Base-by-base conservation (phyloP, 495 filamentous ascomycete genomes). In the Neurospora discreta region DNA sequence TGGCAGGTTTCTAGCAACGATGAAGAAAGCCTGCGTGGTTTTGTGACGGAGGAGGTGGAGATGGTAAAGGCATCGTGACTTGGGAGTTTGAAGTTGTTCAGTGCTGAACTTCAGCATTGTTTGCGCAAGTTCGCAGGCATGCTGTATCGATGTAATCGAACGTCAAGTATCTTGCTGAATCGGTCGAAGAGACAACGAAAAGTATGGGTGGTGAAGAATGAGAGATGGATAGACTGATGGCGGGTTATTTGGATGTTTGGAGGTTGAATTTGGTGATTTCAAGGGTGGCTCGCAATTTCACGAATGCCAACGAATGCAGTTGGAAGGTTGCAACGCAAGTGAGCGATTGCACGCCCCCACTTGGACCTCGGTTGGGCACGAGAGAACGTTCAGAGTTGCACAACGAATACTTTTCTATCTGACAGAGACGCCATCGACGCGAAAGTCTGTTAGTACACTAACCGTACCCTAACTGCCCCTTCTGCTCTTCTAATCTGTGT, bases 341-440 rank as follows among this genome's bases (percentile, higher is more conserved):
- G 33, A 5, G 33, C 33, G 33, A 43, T 7, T 46, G 43, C 9
- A 46, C n/a, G n/a, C 3, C 8, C 6, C 33, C 4, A 46, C n/a
- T 52, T 10, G 44, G 23, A 20, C 20, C 46, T 58, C 46, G 46
- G 46, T 58, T 26, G 46, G 46, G 0, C 1, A 52, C 20, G 20
- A 13, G 44, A 52, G 20, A 20, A 23, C 44, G n/a, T 52, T 20
- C 20, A 26, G 11, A 0, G 46, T 3, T 58, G 20, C 20, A 6
- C 11, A 26, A 1, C 0, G 1, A 5, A 0, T 58, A 15, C 5
- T 7, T 0, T 15, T 1, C 10, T 58, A 58, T 58, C 20, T 26
- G 9, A 23, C 23, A 1, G 5, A 1, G 0, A 0, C 3, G 0
- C 3, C 1, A 23, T 23, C 0, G 5, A 0, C 0, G 9, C 3